Evolutionary conservation across 2,329 filamentous ascomycete species (phyloP).

Genomic region (Pleomassaria siparia): DNA sequence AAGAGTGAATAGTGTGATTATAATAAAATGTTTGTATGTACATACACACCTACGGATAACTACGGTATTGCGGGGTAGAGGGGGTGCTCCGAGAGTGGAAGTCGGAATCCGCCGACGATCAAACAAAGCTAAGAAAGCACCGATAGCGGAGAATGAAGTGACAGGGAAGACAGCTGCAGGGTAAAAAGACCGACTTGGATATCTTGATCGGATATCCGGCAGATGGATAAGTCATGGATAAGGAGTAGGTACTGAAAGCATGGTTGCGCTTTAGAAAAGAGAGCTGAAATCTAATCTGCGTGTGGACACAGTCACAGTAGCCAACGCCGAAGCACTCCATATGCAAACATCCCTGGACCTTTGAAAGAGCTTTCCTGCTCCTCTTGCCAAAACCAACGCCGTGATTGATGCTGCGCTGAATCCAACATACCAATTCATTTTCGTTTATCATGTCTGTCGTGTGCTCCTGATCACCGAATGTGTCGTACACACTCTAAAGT

Average conservation of each 20-base stretch:
- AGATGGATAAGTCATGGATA: background rate
- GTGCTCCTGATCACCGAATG: background rate
- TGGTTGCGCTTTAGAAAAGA: background rate
- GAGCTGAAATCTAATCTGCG: background rate
- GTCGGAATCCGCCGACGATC: slow-evolving; percentile 17
- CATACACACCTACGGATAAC: background rate
- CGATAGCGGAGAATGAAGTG: slow-evolving; percentile 13
- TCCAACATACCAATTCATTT: background rate
- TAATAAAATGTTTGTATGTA: background rate
- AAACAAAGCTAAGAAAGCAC: slow-evolving; percentile 2
- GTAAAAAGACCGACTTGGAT: background rate
- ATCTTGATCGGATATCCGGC: background rate
- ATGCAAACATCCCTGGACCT: background rate
- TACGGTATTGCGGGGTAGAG: slow-evolving; percentile 13
- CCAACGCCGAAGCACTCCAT: slow-evolving; percentile 1
- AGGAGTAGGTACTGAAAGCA: background rate
- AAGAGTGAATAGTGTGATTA: background rate
- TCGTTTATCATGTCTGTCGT: background rate
- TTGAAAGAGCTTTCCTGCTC: background rate
- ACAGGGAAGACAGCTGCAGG: background rate
- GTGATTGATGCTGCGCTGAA: background rate
- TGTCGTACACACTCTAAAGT: background rate
- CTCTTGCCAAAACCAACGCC: background rate
- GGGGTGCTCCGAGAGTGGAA: slow-evolving; percentile 8
- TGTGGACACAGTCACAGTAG: background rate